Evolutionary conservation across 1,284 basidiomycete species (phyloP).

Genomic region (Wallemia mellicola): DNA sequence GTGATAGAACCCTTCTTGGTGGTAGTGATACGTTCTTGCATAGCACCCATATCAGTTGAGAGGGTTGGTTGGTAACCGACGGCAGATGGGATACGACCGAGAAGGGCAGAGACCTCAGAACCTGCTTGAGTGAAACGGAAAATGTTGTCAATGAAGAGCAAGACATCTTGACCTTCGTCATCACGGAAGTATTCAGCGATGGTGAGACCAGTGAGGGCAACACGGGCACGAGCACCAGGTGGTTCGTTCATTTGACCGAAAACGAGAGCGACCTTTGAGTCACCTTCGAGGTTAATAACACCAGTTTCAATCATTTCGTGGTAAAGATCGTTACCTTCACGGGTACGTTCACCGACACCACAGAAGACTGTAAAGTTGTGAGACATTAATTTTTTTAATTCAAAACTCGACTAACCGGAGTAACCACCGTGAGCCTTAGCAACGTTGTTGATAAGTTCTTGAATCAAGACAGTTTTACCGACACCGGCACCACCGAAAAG

Average conservation of each 20-base stretch:
- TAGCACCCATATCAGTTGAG: slow-evolving; percentile 98
- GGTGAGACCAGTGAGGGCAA: slow-evolving; percentile 90
- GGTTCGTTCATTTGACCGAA: slow-evolving; percentile 99
- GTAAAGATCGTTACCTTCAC: slow-evolving; percentile 99
- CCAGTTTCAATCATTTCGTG: slow-evolving; percentile 99
- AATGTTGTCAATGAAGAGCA: slow-evolving; percentile 99
- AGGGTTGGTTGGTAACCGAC: slow-evolving; percentile 99
- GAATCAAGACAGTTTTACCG: slow-evolving; percentile 96
- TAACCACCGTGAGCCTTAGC: slow-evolving; percentile 99
- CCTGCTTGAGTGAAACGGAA: slow-evolving; percentile 99
- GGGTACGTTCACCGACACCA: slow-evolving; percentile 98
- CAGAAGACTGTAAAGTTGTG: too few species aligned
- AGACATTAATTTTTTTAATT: too few species aligned
- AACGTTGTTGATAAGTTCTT: slow-evolving; percentile 99
- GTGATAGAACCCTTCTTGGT: slow-evolving; percentile 99
- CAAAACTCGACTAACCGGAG: too few species aligned
- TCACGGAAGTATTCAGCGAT: slow-evolving; percentile 99
- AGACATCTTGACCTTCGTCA: slow-evolving; percentile 97
- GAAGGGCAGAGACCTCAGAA: slow-evolving; percentile 96
- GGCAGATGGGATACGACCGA: slow-evolving; percentile 98
- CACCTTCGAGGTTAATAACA: slow-evolving; percentile 76
- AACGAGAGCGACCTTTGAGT: slow-evolving; percentile 97
- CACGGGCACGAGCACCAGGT: slow-evolving; percentile 98
- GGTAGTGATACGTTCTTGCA: slow-evolving; percentile 98
- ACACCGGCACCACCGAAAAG: slow-evolving; percentile 99